Base-by-base conservation (phyloP, 495 filamentous ascomycete species). In the Aspergillus wentii region DNA sequence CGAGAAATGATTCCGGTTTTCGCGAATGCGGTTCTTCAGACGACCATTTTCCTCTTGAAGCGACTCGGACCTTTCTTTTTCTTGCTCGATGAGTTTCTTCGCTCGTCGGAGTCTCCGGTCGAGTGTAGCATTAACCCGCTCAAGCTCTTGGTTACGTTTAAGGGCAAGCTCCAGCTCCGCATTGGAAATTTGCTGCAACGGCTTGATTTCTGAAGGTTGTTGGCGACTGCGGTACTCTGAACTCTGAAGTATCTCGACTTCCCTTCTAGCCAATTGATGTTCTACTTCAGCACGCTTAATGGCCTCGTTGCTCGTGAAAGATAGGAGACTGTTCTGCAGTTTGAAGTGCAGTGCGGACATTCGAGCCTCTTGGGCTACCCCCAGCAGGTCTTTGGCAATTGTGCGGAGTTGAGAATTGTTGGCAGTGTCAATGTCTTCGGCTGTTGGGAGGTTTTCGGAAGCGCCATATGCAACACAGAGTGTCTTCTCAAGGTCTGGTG, bases 291-390 rank as follows among this genome's bases (percentile, higher is more conserved):
- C 87, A 25, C 89, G 79, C 57, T 94, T 90, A 4, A 85, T 74
- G 17, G 88, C 83, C 57, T 95, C 90, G 19, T 82, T 77, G 28
- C 85, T 91, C 51, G 94, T 86, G 35, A 97, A 86, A 33, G 73
- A 81, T 16, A 95, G 75, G 43, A 98, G 73, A 49, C 81, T 88
- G 52, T 92, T 87, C 56, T 96, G 91, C 32, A 98, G 65, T 52
- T 92, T 94, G 68, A 94, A 83, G 54, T 98, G 92, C 17, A 94
- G 82, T 1, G 86, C 82, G 30, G 85, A 83, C 71, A 87, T 86
- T 33, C 88, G 85, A 36, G 79, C 72, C 43, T 85, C 80, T 32
- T 74, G 66, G 5, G 80, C 60, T 5, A 74, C 61, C 8, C 57
- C 51, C 18, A 74, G 57, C 1, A 81, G 56, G 16, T 76, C 72